Percentiles rank a stretch among this genome's conserved stretches.
Conservation (phyloP, 2,329 filamentous ascomycete genomes). For the Pezicula neosporulosa region DNA sequence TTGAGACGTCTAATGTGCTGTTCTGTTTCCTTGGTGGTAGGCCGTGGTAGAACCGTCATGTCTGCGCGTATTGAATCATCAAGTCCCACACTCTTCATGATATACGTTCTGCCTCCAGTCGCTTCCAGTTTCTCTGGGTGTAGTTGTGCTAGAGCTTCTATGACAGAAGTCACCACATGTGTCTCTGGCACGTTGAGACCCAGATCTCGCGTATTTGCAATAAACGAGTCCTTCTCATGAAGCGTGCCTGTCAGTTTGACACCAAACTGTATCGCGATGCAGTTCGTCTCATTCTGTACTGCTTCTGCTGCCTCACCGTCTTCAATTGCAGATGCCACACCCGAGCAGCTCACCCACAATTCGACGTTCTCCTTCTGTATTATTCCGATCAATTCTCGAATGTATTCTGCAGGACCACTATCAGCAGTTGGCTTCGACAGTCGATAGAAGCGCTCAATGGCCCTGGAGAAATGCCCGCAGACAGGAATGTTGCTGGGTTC, state of each 20-base stretch:
- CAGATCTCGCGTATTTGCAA: slow-evolving; percentile 49
- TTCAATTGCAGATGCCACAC: slow-evolving; percentile 61
- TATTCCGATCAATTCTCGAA: slow-evolving; percentile 52
- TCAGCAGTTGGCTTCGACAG: slow-evolving; percentile 32
- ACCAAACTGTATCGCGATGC: slow-evolving; percentile 62
- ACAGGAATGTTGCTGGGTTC: slow-evolving; percentile 41
- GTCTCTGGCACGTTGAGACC: slow-evolving; percentile 52
- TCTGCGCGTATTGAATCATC: slow-evolving; percentile 56
- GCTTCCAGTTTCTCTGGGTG: slow-evolving; percentile 23
- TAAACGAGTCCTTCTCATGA: slow-evolving; percentile 65
- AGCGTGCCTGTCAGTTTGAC: slow-evolving; percentile 51
- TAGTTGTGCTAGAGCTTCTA: slow-evolving; percentile 51
- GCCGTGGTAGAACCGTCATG: slow-evolving; percentile 62
- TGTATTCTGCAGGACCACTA: slow-evolving; percentile 43
- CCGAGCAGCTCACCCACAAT: slow-evolving; percentile 72
- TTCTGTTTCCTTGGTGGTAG: slow-evolving; percentile 48
- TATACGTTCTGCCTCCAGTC: slow-evolving; percentile 42
- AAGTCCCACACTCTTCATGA: slow-evolving; percentile 63
- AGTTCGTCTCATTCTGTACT: slow-evolving; percentile 53
- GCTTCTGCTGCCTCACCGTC: slow-evolving; percentile 63
- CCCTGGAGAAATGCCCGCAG: slow-evolving; percentile 53
- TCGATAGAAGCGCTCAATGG: slow-evolving; percentile 51
- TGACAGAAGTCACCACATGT: slow-evolving; percentile 47
- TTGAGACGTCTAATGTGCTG: slow-evolving; percentile 48
- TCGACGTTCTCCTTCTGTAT: slow-evolving; percentile 59